phyloP scores from a whole-genome alignment of 2,329 filamentous ascomycete species.

The Curvularia sp. region DNA sequence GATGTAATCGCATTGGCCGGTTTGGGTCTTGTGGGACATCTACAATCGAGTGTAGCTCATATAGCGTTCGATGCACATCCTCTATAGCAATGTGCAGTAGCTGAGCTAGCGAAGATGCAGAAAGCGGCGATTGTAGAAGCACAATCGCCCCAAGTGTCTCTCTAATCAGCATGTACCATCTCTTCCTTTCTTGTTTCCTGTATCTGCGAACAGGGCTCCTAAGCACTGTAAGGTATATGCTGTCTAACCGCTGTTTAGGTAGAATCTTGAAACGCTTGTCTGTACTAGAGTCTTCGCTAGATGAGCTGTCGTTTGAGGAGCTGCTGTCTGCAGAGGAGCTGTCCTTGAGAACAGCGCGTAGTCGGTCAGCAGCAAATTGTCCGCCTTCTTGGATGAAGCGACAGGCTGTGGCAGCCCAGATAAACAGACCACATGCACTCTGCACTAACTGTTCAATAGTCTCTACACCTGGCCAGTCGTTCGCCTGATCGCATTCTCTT shows the following conservation, averaged over 20 bases:
- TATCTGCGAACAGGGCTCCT: not conserved
- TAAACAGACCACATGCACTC: not conserved
- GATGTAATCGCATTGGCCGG: not conserved
- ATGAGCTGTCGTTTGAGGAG: too few species aligned
- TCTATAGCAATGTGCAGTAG: not conserved
- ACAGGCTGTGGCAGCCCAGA: too few species aligned
- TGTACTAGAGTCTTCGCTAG: too few species aligned
- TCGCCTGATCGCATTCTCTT: not conserved
- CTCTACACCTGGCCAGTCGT: conserved; percentile 29
- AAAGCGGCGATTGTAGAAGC: conserved; percentile 8
- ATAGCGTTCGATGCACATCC: not conserved
- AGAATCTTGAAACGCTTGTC: too few species aligned
- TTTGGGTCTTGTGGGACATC: not conserved
- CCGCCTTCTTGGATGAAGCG: too few species aligned
- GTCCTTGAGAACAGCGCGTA: too few species aligned
- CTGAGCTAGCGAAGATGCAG: not conserved
- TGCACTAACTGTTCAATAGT: conserved; percentile 11
- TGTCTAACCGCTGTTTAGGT: too few species aligned
- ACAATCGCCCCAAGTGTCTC: conserved; percentile 6
- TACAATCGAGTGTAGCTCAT: not conserved
- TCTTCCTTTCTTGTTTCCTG: not conserved
- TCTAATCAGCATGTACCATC: not conserved
- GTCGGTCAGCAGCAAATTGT: too few species aligned
- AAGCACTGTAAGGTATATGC: too few species aligned
- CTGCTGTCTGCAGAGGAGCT: too few species aligned